Evolutionary conservation across 345 rosid genomes (phyloP).

Genomic region (Brassica rapa): DNA sequence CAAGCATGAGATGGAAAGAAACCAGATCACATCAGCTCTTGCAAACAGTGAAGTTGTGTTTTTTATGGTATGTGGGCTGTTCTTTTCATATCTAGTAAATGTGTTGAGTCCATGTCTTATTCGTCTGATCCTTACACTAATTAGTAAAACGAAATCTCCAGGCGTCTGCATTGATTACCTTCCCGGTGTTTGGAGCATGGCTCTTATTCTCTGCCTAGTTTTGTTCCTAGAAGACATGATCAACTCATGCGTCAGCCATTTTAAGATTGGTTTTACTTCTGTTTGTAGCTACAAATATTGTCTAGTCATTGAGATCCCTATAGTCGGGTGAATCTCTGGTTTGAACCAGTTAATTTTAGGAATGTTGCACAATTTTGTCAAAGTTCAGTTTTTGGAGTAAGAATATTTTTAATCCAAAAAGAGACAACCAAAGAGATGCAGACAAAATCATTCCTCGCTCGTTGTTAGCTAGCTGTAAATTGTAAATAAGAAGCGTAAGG

Average conservation of each 20-base stretch:
- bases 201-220: conserved; percentile 46
- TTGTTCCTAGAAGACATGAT: conserved; percentile 14
- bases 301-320: not conserved
- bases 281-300: not conserved
- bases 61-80: conserved; percentile 67
- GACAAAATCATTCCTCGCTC: too few species aligned
- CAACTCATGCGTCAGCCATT: not conserved
- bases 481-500: too few species aligned
- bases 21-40: conserved; percentile 56
- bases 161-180: conserved; percentile 75
- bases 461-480: too few species aligned
- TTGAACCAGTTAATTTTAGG: not conserved
- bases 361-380: not conserved
- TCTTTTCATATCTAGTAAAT: not conserved
- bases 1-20: conserved; percentile 63
- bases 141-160: conserved; percentile 37
- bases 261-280: not conserved
- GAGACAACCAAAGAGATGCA: too few species aligned
- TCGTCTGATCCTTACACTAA: not conserved
- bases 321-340: not conserved
- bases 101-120: not conserved
- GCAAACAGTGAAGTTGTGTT: conserved; percentile 69
- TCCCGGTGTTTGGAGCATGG: conserved; percentile 73
- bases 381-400: not conserved
- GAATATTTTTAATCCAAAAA: too few species aligned